Percentiles rank a stretch among this genome's conserved stretches.
Conservation (phyloP, 2,329 filamentous ascomycete species). For the Penicillium vulpinum region DNA sequence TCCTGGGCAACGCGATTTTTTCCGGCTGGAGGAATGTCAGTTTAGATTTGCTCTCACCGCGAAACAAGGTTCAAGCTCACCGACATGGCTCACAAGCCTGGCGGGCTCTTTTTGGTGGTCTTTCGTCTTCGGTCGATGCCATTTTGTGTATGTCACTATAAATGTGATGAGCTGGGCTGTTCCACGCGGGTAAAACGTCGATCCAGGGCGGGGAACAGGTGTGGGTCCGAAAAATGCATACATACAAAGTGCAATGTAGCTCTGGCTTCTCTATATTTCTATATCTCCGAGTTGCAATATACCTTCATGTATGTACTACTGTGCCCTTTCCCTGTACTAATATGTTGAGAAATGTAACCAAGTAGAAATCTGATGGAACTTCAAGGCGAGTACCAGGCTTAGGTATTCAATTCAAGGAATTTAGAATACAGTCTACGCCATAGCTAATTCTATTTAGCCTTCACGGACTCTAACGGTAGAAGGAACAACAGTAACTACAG, state of each 20-base stretch:
- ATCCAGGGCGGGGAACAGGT: neutral
- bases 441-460: no score
- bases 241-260: neutral
- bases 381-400: no score
- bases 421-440: neutral
- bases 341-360: neutral
- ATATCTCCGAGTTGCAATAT: neutral
- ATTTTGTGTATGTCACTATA: neutral
- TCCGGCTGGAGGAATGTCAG: conserved; percentile 23
- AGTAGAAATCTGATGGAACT: neutral
- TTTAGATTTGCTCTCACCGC: neutral
- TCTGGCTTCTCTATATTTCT: neutral
- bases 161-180: neutral
- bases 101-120: conserved; percentile 20
- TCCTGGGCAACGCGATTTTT: conserved; percentile 37
- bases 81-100: conserved; percentile 37
- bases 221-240: neutral
- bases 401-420: neutral
- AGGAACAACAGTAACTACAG: no score
- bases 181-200: neutral
- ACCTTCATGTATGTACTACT: neutral
- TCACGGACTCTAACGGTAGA: neutral
- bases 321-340: neutral
- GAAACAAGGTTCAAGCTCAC: conserved; percentile 16
- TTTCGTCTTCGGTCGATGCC: conserved; percentile 14